Conservation (phyloP, 441 rosid genomes). For the Pelargonium myrrhifolium region DNA sequence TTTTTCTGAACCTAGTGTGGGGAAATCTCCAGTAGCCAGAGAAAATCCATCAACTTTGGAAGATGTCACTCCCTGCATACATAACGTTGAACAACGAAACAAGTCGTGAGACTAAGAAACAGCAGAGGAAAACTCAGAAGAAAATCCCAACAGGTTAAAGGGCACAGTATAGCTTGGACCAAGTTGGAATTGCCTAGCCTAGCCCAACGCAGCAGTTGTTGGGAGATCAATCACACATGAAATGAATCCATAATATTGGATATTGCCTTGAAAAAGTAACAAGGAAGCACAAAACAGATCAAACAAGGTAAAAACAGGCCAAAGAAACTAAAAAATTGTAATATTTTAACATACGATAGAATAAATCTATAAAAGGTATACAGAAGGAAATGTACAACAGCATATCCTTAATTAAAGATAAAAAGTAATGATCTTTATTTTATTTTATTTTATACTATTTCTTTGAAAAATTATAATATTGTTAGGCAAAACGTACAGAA, state of each 20-base stretch:
- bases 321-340: background rate
- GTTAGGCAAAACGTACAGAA: background rate
- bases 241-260: background rate
- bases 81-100: constrained; percentile 15
- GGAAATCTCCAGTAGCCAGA: constrained; percentile 87
- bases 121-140: background rate
- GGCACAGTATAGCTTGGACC: background rate
- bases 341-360: background rate
- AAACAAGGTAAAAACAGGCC: background rate
- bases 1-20: constrained; percentile 81
- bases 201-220: background rate
- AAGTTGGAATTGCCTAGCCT: background rate
- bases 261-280: background rate
- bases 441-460: no score
- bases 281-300: background rate
- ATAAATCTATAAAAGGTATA: background rate
- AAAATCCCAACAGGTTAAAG: background rate
- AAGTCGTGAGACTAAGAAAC: constrained; percentile 18
- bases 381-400: no score
- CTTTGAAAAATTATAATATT: no score
- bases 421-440: background rate
- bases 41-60: constrained; percentile 72
- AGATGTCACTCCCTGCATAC: constrained; percentile 52
- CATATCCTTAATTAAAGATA: background rate
- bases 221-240: background rate